Conservation (phyloP, 352 stramenopile genomes). For the Globisporangium perplexum region DNA sequence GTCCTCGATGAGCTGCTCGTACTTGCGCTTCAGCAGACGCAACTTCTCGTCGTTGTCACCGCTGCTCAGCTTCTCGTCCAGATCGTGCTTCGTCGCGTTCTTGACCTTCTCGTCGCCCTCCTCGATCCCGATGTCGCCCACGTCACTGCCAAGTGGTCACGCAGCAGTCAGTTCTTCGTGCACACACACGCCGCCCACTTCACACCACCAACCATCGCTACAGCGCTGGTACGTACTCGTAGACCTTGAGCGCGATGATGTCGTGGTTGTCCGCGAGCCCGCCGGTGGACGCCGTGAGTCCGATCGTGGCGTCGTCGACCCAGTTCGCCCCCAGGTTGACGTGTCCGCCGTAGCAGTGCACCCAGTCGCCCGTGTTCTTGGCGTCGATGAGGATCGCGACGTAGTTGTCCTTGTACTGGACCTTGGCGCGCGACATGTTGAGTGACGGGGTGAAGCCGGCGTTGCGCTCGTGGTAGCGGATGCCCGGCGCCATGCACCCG, state of each 20-base stretch:
- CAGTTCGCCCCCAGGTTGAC: constrained; percentile 45
- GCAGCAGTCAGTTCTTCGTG: constrained; percentile 2
- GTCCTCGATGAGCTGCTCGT: constrained; percentile 73
- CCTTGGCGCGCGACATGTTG: constrained; percentile 77
- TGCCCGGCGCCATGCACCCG: constrained; percentile 69
- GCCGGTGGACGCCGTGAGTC: constrained; percentile 74
- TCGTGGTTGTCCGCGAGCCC: constrained; percentile 85
- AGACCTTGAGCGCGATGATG: constrained; percentile 64
- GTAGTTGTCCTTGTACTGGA: constrained; percentile 71
- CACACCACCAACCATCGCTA: neutral
- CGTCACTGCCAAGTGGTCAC: constrained; percentile 35
- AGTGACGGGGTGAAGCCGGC: constrained; percentile 67
- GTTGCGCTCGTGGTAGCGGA: constrained; percentile 82
- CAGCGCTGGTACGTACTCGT: constrained; percentile 83
- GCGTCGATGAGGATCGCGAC: constrained; percentile 70
- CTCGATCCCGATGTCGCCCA: constrained; percentile 46
- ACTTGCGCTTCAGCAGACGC: constrained; percentile 68
- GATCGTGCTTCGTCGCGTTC: constrained; percentile 37
- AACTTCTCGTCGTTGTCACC: constrained; percentile 60
- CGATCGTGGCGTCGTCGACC: constrained; percentile 61
- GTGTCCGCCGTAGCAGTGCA: constrained; percentile 51
- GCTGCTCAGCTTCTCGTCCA: constrained; percentile 41
- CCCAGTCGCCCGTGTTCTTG: constrained; percentile 67
- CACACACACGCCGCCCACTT: no score
- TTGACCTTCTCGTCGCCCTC: constrained; percentile 60